phyloP scores from a whole-genome alignment of 768 basidiomycete species.

The Paxillus rubicundulus region DNA sequence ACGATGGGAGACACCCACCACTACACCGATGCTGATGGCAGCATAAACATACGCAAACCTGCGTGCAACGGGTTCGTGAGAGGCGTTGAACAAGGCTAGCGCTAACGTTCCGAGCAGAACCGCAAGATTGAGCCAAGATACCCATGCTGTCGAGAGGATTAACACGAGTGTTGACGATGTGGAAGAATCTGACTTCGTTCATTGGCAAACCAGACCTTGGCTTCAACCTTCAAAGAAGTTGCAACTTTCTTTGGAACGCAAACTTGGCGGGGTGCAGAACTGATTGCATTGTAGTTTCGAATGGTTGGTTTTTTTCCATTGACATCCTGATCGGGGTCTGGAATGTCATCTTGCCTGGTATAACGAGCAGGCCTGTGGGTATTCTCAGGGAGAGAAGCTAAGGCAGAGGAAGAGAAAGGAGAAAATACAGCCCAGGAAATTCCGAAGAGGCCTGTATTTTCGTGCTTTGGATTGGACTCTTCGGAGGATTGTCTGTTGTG shows the following conservation, averaged over 20 bases:
- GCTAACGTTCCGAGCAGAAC: slow-evolving; percentile 83
- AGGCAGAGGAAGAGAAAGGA: slow-evolving; percentile 70
- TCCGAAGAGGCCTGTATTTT: slow-evolving; percentile 39
- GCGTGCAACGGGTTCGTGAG: slow-evolving; percentile 58
- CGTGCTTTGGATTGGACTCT: slow-evolving; percentile 14
- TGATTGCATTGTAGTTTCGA: slow-evolving; percentile 76
- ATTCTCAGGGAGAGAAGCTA: slow-evolving; percentile 46
- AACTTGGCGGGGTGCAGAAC: slow-evolving; percentile 57
- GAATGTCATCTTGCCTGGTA: slow-evolving; percentile 71
- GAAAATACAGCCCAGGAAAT: slow-evolving; percentile 63
- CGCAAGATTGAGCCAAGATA: slow-evolving; percentile 86
- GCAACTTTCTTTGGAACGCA: slow-evolving; percentile 80
- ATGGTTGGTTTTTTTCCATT: slow-evolving; percentile 58
- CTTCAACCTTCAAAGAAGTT: slow-evolving; percentile 83
- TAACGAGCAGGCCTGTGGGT: slow-evolving; percentile 44
- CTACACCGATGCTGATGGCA: slow-evolving; percentile 64
- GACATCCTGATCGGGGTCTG: slow-evolving; percentile 50
- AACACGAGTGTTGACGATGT: background rate
- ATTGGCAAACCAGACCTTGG: slow-evolving; percentile 97
- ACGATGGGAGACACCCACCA: slow-evolving; percentile 39
- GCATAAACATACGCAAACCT: slow-evolving; percentile 85
- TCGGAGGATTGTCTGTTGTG: slow-evolving; percentile 10
- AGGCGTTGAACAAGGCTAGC: slow-evolving; percentile 86
- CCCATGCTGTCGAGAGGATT: slow-evolving; percentile 63
- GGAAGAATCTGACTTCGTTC: slow-evolving; percentile 66